These are phyloP conservation scores for Fraxinus baroniana DNA, from an alignment of 305 asterid species.

Conservation along the genomic window DNA sequence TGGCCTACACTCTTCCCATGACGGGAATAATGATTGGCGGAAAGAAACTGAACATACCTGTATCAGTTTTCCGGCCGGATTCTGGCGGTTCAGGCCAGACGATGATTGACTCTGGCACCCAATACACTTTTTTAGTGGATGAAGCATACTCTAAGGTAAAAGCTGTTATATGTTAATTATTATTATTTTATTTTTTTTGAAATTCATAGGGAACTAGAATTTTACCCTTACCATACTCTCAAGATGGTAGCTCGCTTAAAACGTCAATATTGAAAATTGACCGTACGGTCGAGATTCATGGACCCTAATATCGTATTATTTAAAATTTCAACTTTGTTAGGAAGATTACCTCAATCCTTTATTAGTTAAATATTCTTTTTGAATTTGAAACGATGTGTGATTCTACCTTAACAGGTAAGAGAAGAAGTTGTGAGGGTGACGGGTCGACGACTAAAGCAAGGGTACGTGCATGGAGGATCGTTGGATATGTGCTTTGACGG, in stretches of 20 bases:
- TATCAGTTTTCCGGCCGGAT: slow-evolving; percentile 55
- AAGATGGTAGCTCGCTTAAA: background rate
- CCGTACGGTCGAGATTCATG: background rate
- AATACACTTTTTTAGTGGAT: slow-evolving; percentile 72
- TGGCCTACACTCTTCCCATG: slow-evolving; percentile 68
- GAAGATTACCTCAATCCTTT: background rate
- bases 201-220: background rate
- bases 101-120: slow-evolving; percentile 85
- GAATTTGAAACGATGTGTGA: background rate
- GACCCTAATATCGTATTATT: background rate
- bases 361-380: background rate
- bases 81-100: slow-evolving; percentile 83
- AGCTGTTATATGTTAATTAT: background rate
- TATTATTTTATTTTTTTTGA: background rate
- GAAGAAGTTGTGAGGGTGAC: slow-evolving; percentile 50
- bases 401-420: slow-evolving; percentile 26
- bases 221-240: background rate
- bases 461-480: slow-evolving; percentile 51
- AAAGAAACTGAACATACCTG: slow-evolving; percentile 46
- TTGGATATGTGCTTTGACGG: slow-evolving; percentile 80
- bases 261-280: background rate
- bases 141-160: slow-evolving; percentile 46
- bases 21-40: slow-evolving; percentile 58
- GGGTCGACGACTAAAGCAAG: slow-evolving; percentile 51
- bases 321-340: background rate